Base-by-base conservation (phyloP, 2,329 filamentous ascomycete species). In the Ophiostoma pallidulum region DNA sequence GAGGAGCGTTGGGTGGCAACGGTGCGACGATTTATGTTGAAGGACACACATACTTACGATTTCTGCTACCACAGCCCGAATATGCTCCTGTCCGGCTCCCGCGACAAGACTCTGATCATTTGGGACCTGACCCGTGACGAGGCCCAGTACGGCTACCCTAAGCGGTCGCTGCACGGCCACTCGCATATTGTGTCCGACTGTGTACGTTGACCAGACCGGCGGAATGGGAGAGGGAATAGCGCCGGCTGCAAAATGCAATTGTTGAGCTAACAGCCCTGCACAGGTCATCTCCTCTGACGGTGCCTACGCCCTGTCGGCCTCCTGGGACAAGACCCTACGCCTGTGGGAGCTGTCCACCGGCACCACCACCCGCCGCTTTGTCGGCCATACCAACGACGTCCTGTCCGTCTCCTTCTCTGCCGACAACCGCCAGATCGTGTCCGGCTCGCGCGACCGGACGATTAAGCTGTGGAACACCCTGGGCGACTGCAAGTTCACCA, bases 401-500 rank as follows among this genome's bases (percentile, higher is more conserved):
- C 89, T 97, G 69, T 97, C 91, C 71, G 92, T 98, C 71, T 96
- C 90, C 62, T 98, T 98, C 86, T 97, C 92, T 64, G 92, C 92
- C 82, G 92, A 98, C 80, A 97, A 97, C 86, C 86, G 92, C 69
- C 92, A 97, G 81, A 97, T 98, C 73, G 92, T 97, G 65, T 97
- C 92, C 60, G 92, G 90, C 60, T 97, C 92, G 58, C 90, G 92
- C 71, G 92, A 98, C 80, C 85, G 89, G 71, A 88, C 86, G 67
- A 97, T 98, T 82, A 98, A 97, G 87, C 84, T 98, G 65, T 98
- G 92, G 92, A 98, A 98, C 82, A 98, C 92, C 64, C 88, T 98
- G 60, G 92, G 92, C 75, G 92, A 98, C 83, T 98, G 92, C 90
- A 98, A 98, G 82, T 98, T 83, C 84, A 98, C 91, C 78, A 97